Percentiles rank a stretch among this genome's conserved stretches.
Conservation (phyloP, 208 protist species). For the Acanthamoeba rhysodes region DNA sequence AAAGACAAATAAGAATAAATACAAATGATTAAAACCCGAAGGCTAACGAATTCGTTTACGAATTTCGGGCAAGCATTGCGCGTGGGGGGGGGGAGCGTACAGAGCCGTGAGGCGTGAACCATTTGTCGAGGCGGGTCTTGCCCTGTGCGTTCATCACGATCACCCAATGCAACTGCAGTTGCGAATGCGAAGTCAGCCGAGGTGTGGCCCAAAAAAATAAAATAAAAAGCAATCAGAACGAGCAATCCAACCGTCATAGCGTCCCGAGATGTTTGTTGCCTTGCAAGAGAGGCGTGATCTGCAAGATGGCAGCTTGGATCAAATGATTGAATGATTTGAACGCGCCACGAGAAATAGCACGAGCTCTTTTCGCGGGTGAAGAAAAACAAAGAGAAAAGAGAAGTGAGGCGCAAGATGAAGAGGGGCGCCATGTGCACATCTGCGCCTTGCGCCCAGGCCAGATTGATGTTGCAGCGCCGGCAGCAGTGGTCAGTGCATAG, state of each 20-base stretch:
- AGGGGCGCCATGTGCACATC: too few relatives aligned
- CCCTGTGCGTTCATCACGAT: slow-evolving; percentile 99
- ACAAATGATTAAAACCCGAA: slow-evolving; percentile 94
- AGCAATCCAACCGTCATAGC: not conserved
- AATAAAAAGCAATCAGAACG: too few relatives aligned
- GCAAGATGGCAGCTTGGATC: too few relatives aligned
- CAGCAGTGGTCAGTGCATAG: too few relatives aligned
- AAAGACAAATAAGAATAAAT: slow-evolving; percentile 91
- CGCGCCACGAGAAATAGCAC: not conserved
- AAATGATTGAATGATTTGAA: not conserved
- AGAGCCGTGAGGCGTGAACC: slow-evolving; percentile 97
- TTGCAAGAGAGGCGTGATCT: too few relatives aligned
- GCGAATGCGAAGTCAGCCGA: not conserved
- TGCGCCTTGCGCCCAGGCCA: too few relatives aligned
- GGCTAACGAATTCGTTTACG: slow-evolving; percentile 27
- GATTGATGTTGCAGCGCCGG: too few relatives aligned
- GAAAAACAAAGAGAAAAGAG: not conserved
- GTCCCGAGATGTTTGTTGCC: too few relatives aligned
- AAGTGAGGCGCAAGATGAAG: too few relatives aligned
- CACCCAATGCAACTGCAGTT: slow-evolving; percentile 99
- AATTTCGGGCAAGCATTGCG: too few relatives aligned
- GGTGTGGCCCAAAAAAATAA: not conserved
- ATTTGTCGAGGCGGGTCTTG: slow-evolving; percentile 99
- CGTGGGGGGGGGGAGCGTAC: slow-evolving; percentile 95
- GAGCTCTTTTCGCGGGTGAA: too few relatives aligned